These are phyloP conservation scores for Agrocybe praecox DNA, from an alignment of 768 basidiomycete genomes.

Conservation along the genomic window DNA sequence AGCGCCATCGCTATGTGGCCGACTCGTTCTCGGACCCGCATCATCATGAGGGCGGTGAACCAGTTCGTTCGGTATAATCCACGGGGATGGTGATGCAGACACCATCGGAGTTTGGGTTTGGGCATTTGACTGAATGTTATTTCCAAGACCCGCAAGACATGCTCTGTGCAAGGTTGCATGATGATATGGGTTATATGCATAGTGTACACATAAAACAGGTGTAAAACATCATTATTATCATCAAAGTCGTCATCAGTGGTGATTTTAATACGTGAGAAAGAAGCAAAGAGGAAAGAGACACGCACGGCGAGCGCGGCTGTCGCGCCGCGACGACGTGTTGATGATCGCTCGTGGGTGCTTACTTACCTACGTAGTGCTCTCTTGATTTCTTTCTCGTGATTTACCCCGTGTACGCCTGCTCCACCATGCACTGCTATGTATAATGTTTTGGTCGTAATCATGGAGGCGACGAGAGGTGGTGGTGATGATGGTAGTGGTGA, in stretches of 20 bases:
- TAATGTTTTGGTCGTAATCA: constrained; percentile 18
- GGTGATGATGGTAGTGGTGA: neutral
- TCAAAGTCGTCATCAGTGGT: neutral
- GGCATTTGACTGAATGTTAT: neutral
- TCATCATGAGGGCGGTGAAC: neutral
- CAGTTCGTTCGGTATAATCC: neutral
- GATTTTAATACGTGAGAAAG: neutral
- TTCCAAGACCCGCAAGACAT: constrained; percentile 42
- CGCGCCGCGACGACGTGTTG: neutral
- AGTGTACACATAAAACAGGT: neutral
- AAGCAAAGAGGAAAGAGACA: no score
- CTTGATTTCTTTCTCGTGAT: constrained; percentile 55
- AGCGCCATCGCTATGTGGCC: neutral
- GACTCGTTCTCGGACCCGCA: neutral
- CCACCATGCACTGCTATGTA: constrained; percentile 77
- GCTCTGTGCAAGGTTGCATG: constrained; percentile 47
- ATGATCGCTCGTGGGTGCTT: neutral
- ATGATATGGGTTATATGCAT: no score
- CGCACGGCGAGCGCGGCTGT: neutral
- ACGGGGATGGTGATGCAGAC: neutral
- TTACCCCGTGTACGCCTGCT: constrained; percentile 63
- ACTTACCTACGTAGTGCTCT: constrained; percentile 56
- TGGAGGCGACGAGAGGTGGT: neutral
- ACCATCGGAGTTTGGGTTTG: no score
- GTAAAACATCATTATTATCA: neutral